A percentile compares a stretch with the other conserved stretches of the same genome.
These are phyloP conservation scores for Exserohilum turcica DNA, from an alignment of 2,329 filamentous ascomycete species.

Conservation along the genomic window DNA sequence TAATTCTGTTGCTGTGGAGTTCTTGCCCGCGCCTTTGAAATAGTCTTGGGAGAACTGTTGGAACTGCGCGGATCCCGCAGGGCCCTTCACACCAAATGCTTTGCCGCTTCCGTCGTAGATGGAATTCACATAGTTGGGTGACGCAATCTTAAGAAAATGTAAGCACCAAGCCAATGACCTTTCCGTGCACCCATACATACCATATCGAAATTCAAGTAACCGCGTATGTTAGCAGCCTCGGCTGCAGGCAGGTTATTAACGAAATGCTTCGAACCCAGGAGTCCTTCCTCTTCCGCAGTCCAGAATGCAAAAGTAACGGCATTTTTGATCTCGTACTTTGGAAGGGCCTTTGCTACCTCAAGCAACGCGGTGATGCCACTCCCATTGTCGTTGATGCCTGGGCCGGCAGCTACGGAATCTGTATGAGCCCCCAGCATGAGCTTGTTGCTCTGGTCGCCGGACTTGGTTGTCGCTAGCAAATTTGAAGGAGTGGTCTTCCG, in stretches of 20 bases:
- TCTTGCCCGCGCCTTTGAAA: slow-evolving; percentile 34
- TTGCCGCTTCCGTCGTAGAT: slow-evolving; percentile 48
- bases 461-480: slow-evolving; percentile 46
- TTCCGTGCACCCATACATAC: background rate
- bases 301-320: slow-evolving; percentile 49
- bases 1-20: slow-evolving; percentile 42
- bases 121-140: slow-evolving; percentile 43
- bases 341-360: slow-evolving; percentile 45
- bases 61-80: slow-evolving; percentile 39
- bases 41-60: slow-evolving; percentile 43
- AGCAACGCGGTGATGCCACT: slow-evolving; percentile 45
- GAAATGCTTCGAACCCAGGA: slow-evolving; percentile 45
- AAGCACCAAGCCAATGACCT: background rate
- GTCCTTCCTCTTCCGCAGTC: slow-evolving; percentile 47
- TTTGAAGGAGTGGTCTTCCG: slow-evolving; percentile 56
- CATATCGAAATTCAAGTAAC: slow-evolving; percentile 53
- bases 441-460: slow-evolving; percentile 43
- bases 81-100: slow-evolving; percentile 39
- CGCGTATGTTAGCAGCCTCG: slow-evolving; percentile 43
- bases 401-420: slow-evolving; percentile 45
- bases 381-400: slow-evolving; percentile 51
- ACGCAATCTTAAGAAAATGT: slow-evolving; percentile 30
- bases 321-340: slow-evolving; percentile 47
- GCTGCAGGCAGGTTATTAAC: slow-evolving; percentile 30
- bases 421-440: slow-evolving; percentile 47